Evolutionary conservation across 805 yeast species (phyloP).

Genomic region (Saccharomyces mikatae): DNA sequence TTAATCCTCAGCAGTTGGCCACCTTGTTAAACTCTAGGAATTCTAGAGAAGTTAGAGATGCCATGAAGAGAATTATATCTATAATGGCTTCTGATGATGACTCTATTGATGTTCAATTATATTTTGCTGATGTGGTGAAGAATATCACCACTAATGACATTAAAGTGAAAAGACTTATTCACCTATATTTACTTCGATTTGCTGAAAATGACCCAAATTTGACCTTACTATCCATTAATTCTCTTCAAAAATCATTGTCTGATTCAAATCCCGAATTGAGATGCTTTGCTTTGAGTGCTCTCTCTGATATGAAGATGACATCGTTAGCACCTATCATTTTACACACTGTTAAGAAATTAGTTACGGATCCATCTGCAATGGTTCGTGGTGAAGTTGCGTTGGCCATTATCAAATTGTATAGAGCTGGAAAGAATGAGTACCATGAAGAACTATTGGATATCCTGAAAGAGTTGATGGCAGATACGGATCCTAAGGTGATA

Average conservation of each 20-base stretch:
- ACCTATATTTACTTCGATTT: conserved; percentile 62
- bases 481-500: conserved; percentile 57
- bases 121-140: conserved; percentile 83
- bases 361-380: conserved; percentile 61
- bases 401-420: conserved; percentile 55
- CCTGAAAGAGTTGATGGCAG: conserved; percentile 52
- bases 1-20: conserved; percentile 58
- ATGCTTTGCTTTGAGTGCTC: conserved; percentile 65
- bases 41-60: conserved; percentile 55
- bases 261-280: conserved; percentile 65
- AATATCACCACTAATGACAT: conserved; percentile 63
- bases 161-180: conserved; percentile 66
- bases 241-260: conserved; percentile 74
- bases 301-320: conserved; percentile 75
- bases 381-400: conserved; percentile 78
- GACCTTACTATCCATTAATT: conserved; percentile 83
- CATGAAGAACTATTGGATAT: conserved; percentile 42
- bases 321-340: conserved; percentile 74
- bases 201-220: conserved; percentile 82
- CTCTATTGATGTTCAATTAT: conserved; percentile 35
- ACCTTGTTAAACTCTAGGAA: conserved; percentile 58
- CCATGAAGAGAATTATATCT: conserved; percentile 48
- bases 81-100: conserved; percentile 36
- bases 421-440: conserved; percentile 35
- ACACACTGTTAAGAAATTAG: conserved; percentile 60